Base-by-base conservation (phyloP, 257 asterid species). In the Fraxinus cuspidata region DNA sequence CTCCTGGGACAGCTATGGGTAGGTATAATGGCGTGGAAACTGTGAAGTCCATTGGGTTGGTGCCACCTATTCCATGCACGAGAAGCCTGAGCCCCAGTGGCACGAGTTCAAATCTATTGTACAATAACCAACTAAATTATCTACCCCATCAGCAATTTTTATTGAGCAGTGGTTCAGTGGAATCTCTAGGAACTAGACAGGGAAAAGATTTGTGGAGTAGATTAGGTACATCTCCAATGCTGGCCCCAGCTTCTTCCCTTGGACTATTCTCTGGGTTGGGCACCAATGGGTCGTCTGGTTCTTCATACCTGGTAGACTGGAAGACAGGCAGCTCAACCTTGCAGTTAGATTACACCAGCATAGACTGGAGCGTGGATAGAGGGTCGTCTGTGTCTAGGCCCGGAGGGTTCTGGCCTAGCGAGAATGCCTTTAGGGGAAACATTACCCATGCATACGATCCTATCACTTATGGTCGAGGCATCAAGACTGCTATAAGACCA, bases 361-460 rank as follows among this genome's bases (percentile, higher is more conserved):
- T 89, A 74, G 94, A 89, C 80, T 89, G 94, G 94, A 89, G 90
- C 64, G 71, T 88, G 83, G 90, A 86, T 82, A 77, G 53, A n/a
- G 88, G 90, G 66, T 16, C 82, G 0, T 68, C 81, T 64, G 18
- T 83, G 15, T 58, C 90, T 1, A 82, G 83, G 75, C 35, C 82
- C 3, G 77, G 64, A 64, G 88, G 89, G 31, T 56, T 80, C 74
- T 92, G 89, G 96, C 81, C 80, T 10, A 87, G 87, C 6, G 76
- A 80, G 69, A 85, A 73, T 77, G 81, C 89, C 34, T 74, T 85
- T 8, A 73, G 83, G 79, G 91, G 78, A 77, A 87, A 80, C 71
- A 86, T 78, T 12, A 18, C 70, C 67, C 91, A 79, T 23, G 40
- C 76, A 27, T 85, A 80, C 32, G 92, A 89, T 80, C 74, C 95